Conservation (phyloP, 257 asterid species). For the Nicotiana tabacum region DNA sequence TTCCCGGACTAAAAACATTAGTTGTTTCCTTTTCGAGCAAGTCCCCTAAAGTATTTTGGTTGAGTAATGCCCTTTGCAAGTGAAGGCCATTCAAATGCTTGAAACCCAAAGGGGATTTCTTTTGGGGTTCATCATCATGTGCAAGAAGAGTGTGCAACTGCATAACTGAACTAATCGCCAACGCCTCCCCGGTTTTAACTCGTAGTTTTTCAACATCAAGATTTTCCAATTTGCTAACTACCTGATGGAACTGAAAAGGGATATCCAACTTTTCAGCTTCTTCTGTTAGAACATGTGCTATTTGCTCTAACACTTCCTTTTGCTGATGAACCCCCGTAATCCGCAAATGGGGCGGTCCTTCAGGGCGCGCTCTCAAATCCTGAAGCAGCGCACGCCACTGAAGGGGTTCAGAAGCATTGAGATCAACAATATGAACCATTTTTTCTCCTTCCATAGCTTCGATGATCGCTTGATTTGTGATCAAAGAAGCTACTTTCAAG, state of each 20-base stretch:
- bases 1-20: constrained; percentile 48
- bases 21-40: constrained; percentile 60
- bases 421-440: constrained; percentile 85
- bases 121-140: constrained; percentile 29
- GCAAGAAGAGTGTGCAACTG: constrained; percentile 73
- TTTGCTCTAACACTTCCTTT: constrained; percentile 66
- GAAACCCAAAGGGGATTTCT: constrained; percentile 35
- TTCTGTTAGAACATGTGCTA: constrained; percentile 63
- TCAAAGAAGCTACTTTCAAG: constrained; percentile 71
- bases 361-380: constrained; percentile 89
- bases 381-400: constrained; percentile 92
- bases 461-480: constrained; percentile 73
- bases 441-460: constrained; percentile 97
- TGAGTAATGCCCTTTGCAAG: constrained; percentile 44
- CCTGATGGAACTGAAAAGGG: constrained; percentile 82
- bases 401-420: constrained; percentile 61
- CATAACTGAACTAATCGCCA: constrained; percentile 64
- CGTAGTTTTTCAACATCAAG: constrained; percentile 63
- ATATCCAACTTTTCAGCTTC: constrained; percentile 85
- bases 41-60: constrained; percentile 51
- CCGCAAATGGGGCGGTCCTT: constrained; percentile 94
- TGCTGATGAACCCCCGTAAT: constrained; percentile 75
- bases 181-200: constrained; percentile 94
- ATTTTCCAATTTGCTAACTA: constrained; percentile 61
- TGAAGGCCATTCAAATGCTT: constrained; percentile 32